Conservation (phyloP, 805 yeast species). For the Metschnikowia colocasiae region DNA sequence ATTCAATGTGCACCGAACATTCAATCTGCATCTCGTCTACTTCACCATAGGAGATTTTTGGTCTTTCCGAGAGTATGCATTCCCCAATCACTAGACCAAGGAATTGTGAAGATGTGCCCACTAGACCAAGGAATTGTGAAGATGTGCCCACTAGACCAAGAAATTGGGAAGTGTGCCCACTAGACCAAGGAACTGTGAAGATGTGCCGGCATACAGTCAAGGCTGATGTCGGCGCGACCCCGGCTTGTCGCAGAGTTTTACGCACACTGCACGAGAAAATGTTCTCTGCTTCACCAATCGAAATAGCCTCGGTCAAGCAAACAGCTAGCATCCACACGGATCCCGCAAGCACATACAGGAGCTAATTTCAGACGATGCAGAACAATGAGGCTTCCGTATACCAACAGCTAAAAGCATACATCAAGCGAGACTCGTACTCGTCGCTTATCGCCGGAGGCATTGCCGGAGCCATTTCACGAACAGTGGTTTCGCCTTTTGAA, state of each 20-base stretch:
- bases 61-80: too few species aligned
- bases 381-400: not conserved
- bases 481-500: conserved; percentile 93
- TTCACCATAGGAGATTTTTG: too few species aligned
- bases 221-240: not conserved
- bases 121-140: too few species aligned
- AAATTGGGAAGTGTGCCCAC: too few species aligned
- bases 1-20: too few species aligned
- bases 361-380: not conserved
- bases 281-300: not conserved
- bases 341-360: not conserved
- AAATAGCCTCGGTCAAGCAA: not conserved
- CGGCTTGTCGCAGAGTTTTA: not conserved
- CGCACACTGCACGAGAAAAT: not conserved
- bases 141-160: too few species aligned
- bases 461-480: conserved; percentile 78
- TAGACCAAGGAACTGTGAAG: too few species aligned
- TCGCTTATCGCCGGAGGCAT: conserved; percentile 71
- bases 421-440: conserved; percentile 52
- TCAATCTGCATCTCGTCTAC: too few species aligned
- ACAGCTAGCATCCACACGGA: not conserved
- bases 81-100: too few species aligned
- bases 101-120: too few species aligned
- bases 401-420: conserved; percentile 5
- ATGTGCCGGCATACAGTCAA: too few species aligned